Percentiles rank a stretch among this genome's conserved stretches.
These are phyloP conservation scores for Aspergillus fumigatus DNA, from an alignment of 2,329 filamentous ascomycete genomes.

Conservation along the genomic window DNA sequence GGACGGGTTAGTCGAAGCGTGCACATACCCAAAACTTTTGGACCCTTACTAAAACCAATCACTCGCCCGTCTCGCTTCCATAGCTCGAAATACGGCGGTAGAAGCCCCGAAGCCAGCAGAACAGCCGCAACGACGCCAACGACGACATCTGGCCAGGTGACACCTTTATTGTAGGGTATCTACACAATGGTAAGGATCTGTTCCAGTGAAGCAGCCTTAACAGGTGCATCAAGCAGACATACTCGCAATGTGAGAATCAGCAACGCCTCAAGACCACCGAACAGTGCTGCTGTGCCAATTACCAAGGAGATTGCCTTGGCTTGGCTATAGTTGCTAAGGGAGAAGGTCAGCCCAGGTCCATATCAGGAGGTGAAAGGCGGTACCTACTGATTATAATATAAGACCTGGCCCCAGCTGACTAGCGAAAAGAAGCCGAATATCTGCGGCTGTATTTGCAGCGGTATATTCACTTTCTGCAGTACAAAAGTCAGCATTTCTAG, in stretches of 20 bases:
- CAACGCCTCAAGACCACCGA: conserved; percentile 52
- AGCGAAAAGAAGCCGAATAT: conserved; percentile 48
- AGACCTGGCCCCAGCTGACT: conserved; percentile 50
- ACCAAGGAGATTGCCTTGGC: conserved; percentile 46
- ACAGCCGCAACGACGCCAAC: conserved; percentile 57
- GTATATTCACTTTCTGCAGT: conserved; percentile 51
- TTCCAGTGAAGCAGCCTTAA: neutral
- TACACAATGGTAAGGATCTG: conserved; percentile 19
- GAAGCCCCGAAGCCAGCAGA: conserved; percentile 52
- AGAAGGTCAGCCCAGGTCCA: conserved; percentile 3
- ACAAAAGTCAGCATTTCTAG: neutral
- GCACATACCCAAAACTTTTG: neutral
- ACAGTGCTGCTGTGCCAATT: conserved; percentile 38
- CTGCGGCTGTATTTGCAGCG: conserved; percentile 52
- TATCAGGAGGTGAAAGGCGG: neutral
- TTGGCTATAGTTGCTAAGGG: conserved; percentile 31
- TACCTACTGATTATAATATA: conserved; percentile 48
- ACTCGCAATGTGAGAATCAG: conserved; percentile 56
- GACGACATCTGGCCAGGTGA: conserved; percentile 51
- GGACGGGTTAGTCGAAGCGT: neutral
- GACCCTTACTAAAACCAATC: conserved; percentile 52
- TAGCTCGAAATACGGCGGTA: conserved; percentile 59
- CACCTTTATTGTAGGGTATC: conserved; percentile 52
- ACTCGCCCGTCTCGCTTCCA: conserved; percentile 59
- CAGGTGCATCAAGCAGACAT: conserved; percentile 13